A percentile compares a stretch with the other conserved stretches of the same genome.
These are phyloP conservation scores for Rhizopogon vinicolor DNA, from an alignment of 768 basidiomycete genomes.

Conservation along the genomic window DNA sequence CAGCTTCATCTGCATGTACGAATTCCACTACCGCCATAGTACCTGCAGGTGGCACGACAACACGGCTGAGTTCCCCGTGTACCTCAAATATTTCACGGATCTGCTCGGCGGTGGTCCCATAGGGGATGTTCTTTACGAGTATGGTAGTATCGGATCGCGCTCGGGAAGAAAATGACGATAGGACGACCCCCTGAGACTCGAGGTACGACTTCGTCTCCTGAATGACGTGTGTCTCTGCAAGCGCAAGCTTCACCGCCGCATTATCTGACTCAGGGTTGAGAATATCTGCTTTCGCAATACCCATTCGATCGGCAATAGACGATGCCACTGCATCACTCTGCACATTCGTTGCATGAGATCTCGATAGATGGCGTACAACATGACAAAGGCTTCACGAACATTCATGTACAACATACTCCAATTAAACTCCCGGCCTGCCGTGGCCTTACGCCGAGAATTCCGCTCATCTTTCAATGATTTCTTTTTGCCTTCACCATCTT, in stretches of 20 bases:
- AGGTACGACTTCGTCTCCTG: constrained; percentile 91
- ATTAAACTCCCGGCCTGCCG: constrained; percentile 77
- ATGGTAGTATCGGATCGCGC: constrained; percentile 75
- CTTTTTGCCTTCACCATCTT: constrained; percentile 37
- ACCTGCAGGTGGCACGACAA: constrained; percentile 87
- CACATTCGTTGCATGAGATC: constrained; percentile 16
- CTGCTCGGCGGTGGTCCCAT: constrained; percentile 74
- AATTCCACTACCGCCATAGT: constrained; percentile 93
- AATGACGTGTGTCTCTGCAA: constrained; percentile 96
- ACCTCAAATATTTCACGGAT: constrained; percentile 77
- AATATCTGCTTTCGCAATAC: constrained; percentile 81
- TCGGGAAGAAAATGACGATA: constrained; percentile 50
- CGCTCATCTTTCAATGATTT: constrained; percentile 56
- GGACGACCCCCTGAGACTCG: constrained; percentile 66
- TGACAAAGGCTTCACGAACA: constrained; percentile 49
- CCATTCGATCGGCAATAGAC: constrained; percentile 86
- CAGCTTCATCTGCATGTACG: constrained; percentile 63
- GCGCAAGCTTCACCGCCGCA: constrained; percentile 89
- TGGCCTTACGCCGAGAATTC: constrained; percentile 57
- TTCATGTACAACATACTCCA: constrained; percentile 98
- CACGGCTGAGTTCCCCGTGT: constrained; percentile 64
- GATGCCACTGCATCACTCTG: constrained; percentile 93
- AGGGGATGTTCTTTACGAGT: constrained; percentile 96
- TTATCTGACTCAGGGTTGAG: constrained; percentile 79
- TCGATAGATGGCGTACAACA: constrained; percentile 11